These are phyloP conservation scores for Lippia alba DNA, from an alignment of 305 asterid genomes.

Conservation along the genomic window DNA sequence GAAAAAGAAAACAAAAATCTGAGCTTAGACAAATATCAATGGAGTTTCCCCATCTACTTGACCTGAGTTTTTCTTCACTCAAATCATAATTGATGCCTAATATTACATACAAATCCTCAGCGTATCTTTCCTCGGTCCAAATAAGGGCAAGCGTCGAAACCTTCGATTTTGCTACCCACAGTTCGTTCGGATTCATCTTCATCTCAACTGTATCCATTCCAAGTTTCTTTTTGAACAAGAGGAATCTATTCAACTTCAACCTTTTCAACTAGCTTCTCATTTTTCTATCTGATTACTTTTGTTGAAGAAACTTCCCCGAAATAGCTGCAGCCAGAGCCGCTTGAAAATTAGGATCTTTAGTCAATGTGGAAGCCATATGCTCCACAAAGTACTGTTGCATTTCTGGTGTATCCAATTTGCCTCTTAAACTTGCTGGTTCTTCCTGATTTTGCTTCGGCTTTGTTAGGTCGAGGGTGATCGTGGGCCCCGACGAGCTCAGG, in stretches of 20 bases:
- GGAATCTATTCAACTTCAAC: slow-evolving; percentile 4
- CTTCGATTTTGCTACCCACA: slow-evolving; percentile 1
- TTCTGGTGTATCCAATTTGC: slow-evolving; percentile 47
- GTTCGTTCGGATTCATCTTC: slow-evolving; percentile 7
- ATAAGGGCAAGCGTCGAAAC: slow-evolving; percentile 1
- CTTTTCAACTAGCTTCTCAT: slow-evolving; percentile 35
- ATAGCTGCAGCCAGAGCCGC: slow-evolving; percentile 94
- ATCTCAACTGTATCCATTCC: no score
- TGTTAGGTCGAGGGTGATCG: slow-evolving; percentile 62
- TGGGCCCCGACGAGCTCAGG: slow-evolving; percentile 50
- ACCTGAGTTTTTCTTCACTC: no score
- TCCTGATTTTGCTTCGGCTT: slow-evolving; percentile 46
- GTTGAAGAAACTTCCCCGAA: slow-evolving; percentile 75
- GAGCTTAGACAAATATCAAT: no score
- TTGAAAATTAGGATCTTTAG: slow-evolving; percentile 89
- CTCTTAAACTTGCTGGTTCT: slow-evolving; percentile 32
- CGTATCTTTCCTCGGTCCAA: not conserved
- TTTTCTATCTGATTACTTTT: slow-evolving; percentile 42
- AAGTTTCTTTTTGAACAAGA: not conserved
- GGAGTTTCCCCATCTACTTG: no score
- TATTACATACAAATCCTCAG: no score
- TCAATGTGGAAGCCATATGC: slow-evolving; percentile 91
- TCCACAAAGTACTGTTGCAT: slow-evolving; percentile 66
- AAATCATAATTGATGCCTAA: no score
- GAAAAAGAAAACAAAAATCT: no score